Evolutionary conservation across 2,329 filamentous ascomycete species (phyloP).

Genomic region (Pseudovirgaria hyperparasitica): DNA sequence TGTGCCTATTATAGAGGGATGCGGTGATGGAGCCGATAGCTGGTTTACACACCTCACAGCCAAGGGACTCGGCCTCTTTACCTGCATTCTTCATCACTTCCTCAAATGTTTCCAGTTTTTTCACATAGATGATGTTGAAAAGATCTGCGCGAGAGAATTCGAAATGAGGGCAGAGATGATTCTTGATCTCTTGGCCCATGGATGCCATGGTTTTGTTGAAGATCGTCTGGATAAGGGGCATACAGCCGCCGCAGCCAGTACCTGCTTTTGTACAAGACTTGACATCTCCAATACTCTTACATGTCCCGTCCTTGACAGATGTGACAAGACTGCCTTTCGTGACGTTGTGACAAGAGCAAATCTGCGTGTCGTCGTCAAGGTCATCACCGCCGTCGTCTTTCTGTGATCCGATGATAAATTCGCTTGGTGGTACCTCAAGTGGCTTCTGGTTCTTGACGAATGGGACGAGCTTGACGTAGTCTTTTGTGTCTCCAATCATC

Average conservation of each 20-base stretch:
- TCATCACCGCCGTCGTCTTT: conserved; percentile 69
- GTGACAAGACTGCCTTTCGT: conserved; percentile 68
- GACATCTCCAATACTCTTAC: conserved; percentile 69
- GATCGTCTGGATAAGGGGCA: conserved; percentile 78
- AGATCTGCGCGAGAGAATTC: conserved; percentile 71
- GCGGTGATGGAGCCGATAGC: conserved; percentile 68
- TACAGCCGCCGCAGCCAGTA: conserved; percentile 79
- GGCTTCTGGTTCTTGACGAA: conserved; percentile 75
- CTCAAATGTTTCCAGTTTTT: conserved; percentile 56
- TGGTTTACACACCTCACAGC: conserved; percentile 81
- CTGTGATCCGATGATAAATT: conserved; percentile 70
- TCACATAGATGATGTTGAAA: conserved; percentile 81
- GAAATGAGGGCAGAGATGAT: conserved; percentile 77
- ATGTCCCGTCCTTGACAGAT: conserved; percentile 61
- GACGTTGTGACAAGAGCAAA: conserved; percentile 90
- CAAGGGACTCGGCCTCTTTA: conserved; percentile 56
- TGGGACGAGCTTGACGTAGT: conserved; percentile 80
- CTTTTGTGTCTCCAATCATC: conserved; percentile 90
- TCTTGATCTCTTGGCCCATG: conserved; percentile 78
- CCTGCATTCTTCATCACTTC: conserved; percentile 72
- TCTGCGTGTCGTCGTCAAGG: conserved; percentile 71
- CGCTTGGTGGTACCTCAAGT: conserved; percentile 63
- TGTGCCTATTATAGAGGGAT: conserved; percentile 70
- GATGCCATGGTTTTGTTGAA: conserved; percentile 80
- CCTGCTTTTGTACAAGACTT: conserved; percentile 88